Evolutionary conservation across 2,329 filamentous ascomycete species (phyloP).

Genomic region (Simplicillium sp.): DNA sequence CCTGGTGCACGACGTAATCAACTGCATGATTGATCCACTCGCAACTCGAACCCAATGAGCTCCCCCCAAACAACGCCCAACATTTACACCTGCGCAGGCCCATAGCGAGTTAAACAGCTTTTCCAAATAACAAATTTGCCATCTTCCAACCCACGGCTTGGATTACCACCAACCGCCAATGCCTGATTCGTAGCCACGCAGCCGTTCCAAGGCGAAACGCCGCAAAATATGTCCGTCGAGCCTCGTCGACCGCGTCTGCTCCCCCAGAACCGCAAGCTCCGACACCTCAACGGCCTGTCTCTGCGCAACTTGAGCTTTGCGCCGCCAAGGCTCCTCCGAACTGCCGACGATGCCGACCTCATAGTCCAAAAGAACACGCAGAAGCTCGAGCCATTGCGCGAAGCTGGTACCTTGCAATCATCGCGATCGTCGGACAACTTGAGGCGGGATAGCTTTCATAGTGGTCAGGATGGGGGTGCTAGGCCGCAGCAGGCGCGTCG

Average conservation of each 20-base stretch:
- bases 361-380: constrained; percentile 50
- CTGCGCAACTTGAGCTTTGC: constrained; percentile 74
- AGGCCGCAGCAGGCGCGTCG: constrained; percentile 25
- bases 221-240: constrained; percentile 17
- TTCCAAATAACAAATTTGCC: too few species aligned
- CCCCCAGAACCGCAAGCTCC: constrained; percentile 74
- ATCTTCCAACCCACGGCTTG: too few species aligned
- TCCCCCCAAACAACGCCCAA: too few species aligned
- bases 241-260: constrained; percentile 41
- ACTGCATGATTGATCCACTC: too few species aligned
- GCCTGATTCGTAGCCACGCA: too few species aligned
- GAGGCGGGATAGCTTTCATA: constrained; percentile 18
- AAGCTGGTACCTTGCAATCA: constrained; percentile 39
- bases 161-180: too few species aligned
- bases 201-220: too few species aligned
- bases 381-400: constrained; percentile 48
- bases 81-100: too few species aligned
- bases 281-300: constrained; percentile 79
- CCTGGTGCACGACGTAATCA: too few species aligned
- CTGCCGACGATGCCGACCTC: constrained; percentile 71
- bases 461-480: constrained; percentile 7
- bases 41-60: too few species aligned
- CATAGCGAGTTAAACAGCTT: too few species aligned
- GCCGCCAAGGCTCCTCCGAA: constrained; percentile 41
- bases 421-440: constrained; percentile 46